A percentile compares a stretch with the other conserved stretches of the same genome.
Conservation (phyloP, 108 stramenopile species). For the Epithemia pelagica region DNA sequence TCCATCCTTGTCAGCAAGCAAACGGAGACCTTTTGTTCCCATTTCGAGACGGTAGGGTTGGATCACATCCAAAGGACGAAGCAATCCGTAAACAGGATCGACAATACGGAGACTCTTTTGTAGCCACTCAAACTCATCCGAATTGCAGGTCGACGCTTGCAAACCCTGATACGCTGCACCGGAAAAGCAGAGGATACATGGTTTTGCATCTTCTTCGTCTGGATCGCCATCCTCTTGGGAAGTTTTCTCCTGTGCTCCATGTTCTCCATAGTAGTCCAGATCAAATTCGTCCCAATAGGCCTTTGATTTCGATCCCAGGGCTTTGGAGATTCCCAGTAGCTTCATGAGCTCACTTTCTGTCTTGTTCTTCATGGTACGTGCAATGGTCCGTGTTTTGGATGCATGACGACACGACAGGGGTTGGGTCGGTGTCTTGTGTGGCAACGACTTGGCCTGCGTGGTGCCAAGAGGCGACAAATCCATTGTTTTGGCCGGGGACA, state of each 20-base stretch:
- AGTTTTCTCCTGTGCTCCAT: too few species aligned
- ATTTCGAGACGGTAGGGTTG: slow-evolving; percentile 88
- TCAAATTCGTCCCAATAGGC: slow-evolving; percentile 25
- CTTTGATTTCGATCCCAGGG: slow-evolving; percentile 28
- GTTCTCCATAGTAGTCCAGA: too few species aligned
- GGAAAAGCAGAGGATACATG: slow-evolving; percentile 52
- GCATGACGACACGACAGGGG: slow-evolving; percentile 2
- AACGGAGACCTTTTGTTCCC: slow-evolving; percentile 35
- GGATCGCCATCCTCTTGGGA: not conserved
- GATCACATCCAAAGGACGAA: slow-evolving; percentile 67
- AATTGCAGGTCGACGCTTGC: slow-evolving; percentile 22
- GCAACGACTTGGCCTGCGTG: slow-evolving; percentile 1
- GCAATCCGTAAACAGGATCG: slow-evolving; percentile 75
- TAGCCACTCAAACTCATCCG: slow-evolving; percentile 33
- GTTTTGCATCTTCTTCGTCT: slow-evolving; percentile 9
- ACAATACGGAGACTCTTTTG: slow-evolving; percentile 61
- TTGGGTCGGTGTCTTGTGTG: too few species aligned
- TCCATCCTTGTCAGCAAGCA: slow-evolving; percentile 1
- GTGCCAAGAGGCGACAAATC: slow-evolving; percentile 23
- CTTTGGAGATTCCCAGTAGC: slow-evolving; percentile 41
- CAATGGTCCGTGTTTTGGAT: slow-evolving; percentile 23
- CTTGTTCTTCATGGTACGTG: slow-evolving; percentile 29
- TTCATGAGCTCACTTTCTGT: slow-evolving; percentile 32
- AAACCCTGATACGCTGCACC: slow-evolving; percentile 80
- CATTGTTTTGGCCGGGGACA: slow-evolving; percentile 61